Base-by-base conservation (phyloP, 2,329 filamentous ascomycete species). In the Epicoccum nigrum region DNA sequence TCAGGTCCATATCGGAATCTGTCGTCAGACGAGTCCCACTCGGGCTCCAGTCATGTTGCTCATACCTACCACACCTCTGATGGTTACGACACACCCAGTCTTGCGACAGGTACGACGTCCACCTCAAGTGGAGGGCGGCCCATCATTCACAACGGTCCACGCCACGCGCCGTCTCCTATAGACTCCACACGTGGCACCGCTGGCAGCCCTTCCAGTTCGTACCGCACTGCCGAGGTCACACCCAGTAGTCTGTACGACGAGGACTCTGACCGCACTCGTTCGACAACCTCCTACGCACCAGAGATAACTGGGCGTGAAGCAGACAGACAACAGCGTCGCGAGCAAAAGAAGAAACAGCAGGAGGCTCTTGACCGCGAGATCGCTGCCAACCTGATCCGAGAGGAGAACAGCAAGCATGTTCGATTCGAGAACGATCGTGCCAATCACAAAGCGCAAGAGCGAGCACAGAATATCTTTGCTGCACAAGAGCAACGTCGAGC, bases 11-110 rank as follows among this genome's bases (percentile, higher is more conserved):
- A 65, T 46, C 58, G 62, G 17, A 58, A 65, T n/a, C 61, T 55
- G 11, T 64, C 67, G 2, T 71, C 67, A 13, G 59, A 63, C 11
- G 70, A 69, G 19, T 67, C 65, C 8, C 59, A 58, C 45, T 60
- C 60, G 8, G 56, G 56, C 16, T 64, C 65, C 4, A 67, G 63
- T 37, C 64, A 60, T 16, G 53, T 63, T 9, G 65, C 69, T 7
- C 69, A 67, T n/a, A 49, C 68, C 13, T 66, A 65, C 34, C 58
- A 62, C 2, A 63, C 62, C 8, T 70, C 68, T 6, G 69, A 63
- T n/a, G 61, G 70, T 16, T 63, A 65, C 39, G 69, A 71, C 7
- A 65, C 65, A 7, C 63, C 64, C 6, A 53, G 49, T n/a, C 27
- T 52, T 7, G 33, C n/a, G 2, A 52, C 49, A 12, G 9, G 54